Base-by-base conservation (phyloP, 2,329 filamentous ascomycete species). In the Diaporthe caulivora region DNA sequence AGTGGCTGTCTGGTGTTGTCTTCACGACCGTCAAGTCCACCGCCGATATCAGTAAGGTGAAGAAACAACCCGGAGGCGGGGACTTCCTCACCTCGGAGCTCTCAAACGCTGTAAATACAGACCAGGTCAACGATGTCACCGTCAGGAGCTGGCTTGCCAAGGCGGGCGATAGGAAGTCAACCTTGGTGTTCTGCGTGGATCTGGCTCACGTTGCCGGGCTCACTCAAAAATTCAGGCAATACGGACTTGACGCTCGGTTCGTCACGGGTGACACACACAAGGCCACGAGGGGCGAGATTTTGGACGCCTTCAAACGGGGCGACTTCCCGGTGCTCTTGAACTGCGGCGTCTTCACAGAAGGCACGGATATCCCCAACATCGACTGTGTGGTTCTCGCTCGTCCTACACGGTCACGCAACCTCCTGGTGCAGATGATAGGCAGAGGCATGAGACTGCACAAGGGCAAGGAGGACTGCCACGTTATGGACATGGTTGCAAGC, bases 361-460 rank as follows among this genome's bases (percentile, higher is more conserved):
- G 97, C 2, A 99, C 97, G 0, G 97, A 99, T 79, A 98, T 99
- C 42, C 97, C 97, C 8, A 98, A 97, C 80, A 94, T 99, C 77
- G 97, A 99, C 84, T 98, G 97, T 80, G 90, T 99, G 31, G 81
- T 99, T 11, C 88, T 99, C 11, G 95, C 93, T 4, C 88, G 97
- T 31, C 97, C 97, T 0, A 99, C 97, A 1, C 92, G 92, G 77
- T 98, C 97, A 21, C 91, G 94, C n/a, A 98, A 98, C 78, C 86
- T 99, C 2, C 89, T 99, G 1, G 91, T 98, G 0, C 97, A 99
- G 83, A 99, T 99, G 97, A 98, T 99, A 75, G 97, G 97, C 0
- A 90, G 97, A 78, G 97, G 97, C 6, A 94, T 99, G 91, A 91
- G 97, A 54, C 84, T 98, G 51, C 89, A 94, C 80, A 87, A 92